Percentiles rank a stretch among this genome's conserved stretches.
phyloP scores from a whole-genome alignment of 768 basidiomycete genomes.

The Erythrobasidium yunnanense region DNA sequence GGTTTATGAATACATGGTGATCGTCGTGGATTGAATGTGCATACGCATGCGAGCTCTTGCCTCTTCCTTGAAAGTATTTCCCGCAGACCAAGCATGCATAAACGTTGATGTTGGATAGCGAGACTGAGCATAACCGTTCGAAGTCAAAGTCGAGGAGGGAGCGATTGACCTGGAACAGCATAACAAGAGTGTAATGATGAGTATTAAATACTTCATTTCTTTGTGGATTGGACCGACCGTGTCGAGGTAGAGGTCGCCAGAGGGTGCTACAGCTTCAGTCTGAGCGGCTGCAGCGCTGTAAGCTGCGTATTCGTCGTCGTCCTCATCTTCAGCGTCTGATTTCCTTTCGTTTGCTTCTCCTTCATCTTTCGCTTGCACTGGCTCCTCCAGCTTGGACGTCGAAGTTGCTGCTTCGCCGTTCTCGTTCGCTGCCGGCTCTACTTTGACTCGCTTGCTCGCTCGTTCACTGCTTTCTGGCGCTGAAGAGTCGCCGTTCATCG shows the following conservation, averaged over 20 bases:
- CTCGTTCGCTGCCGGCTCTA: neutral
- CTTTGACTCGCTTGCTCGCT: constrained; percentile 15
- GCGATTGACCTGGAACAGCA: constrained; percentile 47
- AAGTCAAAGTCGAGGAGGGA: constrained; percentile 92
- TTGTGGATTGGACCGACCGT: constrained; percentile 29
- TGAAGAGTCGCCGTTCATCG: too few species aligned
- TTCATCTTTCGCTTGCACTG: neutral
- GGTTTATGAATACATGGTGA: constrained; percentile 95
- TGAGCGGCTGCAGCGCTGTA: constrained; percentile 13
- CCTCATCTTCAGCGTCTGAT: too few species aligned
- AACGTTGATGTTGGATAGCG: constrained; percentile 88
- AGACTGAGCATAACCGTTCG: constrained; percentile 96
- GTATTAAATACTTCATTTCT: neutral
- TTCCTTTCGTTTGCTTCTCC: constrained; percentile 18
- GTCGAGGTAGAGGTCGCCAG: constrained; percentile 37
- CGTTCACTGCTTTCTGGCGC: too few species aligned
- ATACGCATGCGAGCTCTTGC: constrained; percentile 85
- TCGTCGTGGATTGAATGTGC: constrained; percentile 95
- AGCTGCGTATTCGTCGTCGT: constrained; percentile 26
- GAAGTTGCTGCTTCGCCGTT: neutral
- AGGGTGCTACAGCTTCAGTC: constrained; percentile 18
- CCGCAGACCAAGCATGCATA: constrained; percentile 97
- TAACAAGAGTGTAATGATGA: neutral
- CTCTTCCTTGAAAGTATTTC: constrained; percentile 96
- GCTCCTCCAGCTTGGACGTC: neutral